Evolutionary conservation across 129 eudicot genomes (phyloP), one percentile per base, ranked within the genome.

Genomic region (Cynara cardunculus): DNA sequence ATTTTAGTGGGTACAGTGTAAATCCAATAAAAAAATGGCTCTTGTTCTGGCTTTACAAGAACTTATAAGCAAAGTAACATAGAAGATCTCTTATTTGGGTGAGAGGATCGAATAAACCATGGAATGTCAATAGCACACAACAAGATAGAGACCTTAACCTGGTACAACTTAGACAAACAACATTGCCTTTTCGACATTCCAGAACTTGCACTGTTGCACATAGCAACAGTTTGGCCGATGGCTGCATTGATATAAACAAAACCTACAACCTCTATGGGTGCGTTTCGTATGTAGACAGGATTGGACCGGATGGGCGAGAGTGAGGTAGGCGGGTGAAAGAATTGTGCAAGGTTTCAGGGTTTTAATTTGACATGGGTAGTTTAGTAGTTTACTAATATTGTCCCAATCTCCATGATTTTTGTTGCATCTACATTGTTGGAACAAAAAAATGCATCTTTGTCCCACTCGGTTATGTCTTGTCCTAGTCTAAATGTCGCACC

Each of bases 61-160:
- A 39, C 12, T 53, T 4, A 53, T 18, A 53, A 74, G 84, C 73
- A 80, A 61, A 28, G 46, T 80, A 24, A 32, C 30, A 64, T 34
- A 32, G 24, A 39, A 71, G 44, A 34, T 53, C 65, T 44, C 9
- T 11, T 70, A 28, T 18, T 46, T 30, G 75, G 24, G 46, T 26
- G 7, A 68, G 53, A 53, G 22, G 24, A 78, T 32, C n/a, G 21
- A 44, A n/a, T n/a, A 19, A 78, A 27, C 49, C 24, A 27, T 27
- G 31, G 21, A 44, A 44, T 19, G 13, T 30, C 24, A 69, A 68
- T 12, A 44, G 35, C 37, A 74, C 24, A 76, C 18, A 67, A n/a
- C 25, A 44, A 3, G 69, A 49, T 25, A 41, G 22, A 53, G 64
- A 53, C 24, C 64, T 53, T 53, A 49, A 49, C 62, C 6, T 49